Evolutionary conservation across 345 rosid genomes (phyloP).

Genomic region (Brassica rapa): DNA sequence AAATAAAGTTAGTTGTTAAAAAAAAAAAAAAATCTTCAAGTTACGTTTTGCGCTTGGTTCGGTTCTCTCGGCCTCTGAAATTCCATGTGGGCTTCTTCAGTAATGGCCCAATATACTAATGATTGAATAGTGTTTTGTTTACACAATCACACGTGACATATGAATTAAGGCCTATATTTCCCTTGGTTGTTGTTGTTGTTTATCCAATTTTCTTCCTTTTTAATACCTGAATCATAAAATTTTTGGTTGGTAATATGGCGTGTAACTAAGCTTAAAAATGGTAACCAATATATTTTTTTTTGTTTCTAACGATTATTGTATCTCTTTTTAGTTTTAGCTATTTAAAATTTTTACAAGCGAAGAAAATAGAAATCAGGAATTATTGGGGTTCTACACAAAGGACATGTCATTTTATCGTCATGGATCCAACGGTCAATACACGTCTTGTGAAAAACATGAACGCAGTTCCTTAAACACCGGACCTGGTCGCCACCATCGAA

Average conservation of each 20-base stretch:
- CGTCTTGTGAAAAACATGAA: slow-evolving; percentile 69
- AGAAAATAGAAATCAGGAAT: slow-evolving; percentile 53
- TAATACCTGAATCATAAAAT: neutral
- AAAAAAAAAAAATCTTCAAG: neutral
- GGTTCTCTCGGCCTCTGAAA: neutral
- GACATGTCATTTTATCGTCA: slow-evolving; percentile 70
- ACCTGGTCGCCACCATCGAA: slow-evolving; percentile 64
- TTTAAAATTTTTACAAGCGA: neutral
- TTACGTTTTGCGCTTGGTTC: neutral
- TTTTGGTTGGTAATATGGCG: neutral
- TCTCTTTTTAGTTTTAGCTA: neutral
- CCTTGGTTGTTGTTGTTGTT: neutral
- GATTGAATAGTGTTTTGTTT: neutral
- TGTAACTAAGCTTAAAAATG: too few relatives aligned
- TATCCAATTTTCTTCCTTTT: neutral
- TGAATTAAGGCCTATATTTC: neutral
- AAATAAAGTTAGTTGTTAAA: too few relatives aligned
- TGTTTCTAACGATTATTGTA: neutral
- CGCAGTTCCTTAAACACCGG: slow-evolving; percentile 73
- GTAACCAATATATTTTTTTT: neutral
- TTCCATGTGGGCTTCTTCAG: neutral
- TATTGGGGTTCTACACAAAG: slow-evolving; percentile 72
- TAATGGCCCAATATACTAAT: neutral
- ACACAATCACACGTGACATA: neutral
- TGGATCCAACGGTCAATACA: slow-evolving; percentile 96